Evolutionary conservation across 2,329 filamentous ascomycete species (phyloP).

Genomic region (Trichoderma endophyticum): DNA sequence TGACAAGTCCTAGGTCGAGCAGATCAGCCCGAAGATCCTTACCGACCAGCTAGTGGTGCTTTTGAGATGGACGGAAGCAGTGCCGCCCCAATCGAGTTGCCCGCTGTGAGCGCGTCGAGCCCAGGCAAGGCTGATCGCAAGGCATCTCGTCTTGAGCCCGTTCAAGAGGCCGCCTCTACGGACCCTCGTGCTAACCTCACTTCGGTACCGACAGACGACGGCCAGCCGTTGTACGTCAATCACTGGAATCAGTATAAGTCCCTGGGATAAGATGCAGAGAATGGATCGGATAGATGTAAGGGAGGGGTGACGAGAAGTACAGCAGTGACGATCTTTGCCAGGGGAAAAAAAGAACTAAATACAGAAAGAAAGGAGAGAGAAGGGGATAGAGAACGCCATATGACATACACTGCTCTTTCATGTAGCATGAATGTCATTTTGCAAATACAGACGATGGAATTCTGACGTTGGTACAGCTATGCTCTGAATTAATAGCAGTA

Average conservation of each 20-base stretch:
- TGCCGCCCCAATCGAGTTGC: slow-evolving; percentile 33
- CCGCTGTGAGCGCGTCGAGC: slow-evolving; percentile 25
- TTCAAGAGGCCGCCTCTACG: slow-evolving; percentile 20
- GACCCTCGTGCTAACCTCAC: slow-evolving; percentile 38
- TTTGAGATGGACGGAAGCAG: slow-evolving; percentile 40
- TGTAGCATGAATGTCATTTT: not conserved
- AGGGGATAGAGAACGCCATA: not conserved
- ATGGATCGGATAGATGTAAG: not conserved
- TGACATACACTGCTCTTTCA: not conserved
- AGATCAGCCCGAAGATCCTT: slow-evolving; percentile 31
- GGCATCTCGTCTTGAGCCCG: slow-evolving; percentile 4
- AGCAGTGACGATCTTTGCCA: not conserved
- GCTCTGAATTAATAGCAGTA: not conserved
- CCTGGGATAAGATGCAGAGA: not conserved
- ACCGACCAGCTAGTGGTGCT: slow-evolving; percentile 28
- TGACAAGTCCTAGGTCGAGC: slow-evolving; percentile 31
- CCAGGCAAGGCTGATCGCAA: not conserved
- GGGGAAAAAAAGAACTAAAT: too few relatives aligned
- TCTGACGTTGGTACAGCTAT: not conserved
- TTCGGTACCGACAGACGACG: slow-evolving; percentile 29
- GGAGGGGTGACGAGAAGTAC: not conserved
- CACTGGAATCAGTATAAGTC: slow-evolving; percentile 36
- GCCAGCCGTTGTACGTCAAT: slow-evolving; percentile 34
- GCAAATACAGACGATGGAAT: not conserved
- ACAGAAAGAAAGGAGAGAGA: not conserved